Conservation (phyloP, 2,329 filamentous ascomycete species). For the Penicillium corylophilum region DNA sequence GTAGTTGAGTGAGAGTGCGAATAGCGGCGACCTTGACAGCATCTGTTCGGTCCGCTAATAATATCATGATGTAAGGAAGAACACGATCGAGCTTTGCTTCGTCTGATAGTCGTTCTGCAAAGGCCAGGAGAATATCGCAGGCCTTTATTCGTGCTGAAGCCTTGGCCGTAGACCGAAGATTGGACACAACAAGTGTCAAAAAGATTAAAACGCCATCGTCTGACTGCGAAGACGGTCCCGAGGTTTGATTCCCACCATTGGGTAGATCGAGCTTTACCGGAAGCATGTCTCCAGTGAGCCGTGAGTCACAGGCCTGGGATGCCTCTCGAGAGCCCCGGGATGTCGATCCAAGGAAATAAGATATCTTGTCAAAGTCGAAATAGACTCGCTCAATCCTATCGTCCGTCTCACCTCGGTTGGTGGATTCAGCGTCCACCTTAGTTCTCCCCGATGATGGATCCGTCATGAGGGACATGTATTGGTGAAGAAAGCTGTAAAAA, state of each 20-base stretch:
- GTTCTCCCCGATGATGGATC: conserved; percentile 80
- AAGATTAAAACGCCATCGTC: conserved; percentile 95
- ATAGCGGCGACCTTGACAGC: conserved; percentile 83
- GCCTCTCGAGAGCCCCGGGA: conserved; percentile 47
- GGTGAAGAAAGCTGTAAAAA: conserved; percentile 95
- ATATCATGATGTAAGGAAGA: conserved; percentile 79
- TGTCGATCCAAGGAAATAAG: conserved; percentile 82
- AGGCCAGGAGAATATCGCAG: conserved; percentile 87
- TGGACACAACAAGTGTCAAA: conserved; percentile 82
- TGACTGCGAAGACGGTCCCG: conserved; percentile 59
- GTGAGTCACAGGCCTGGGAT: conserved; percentile 32
- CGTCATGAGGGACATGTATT: conserved; percentile 95
- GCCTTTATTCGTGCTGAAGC: conserved; percentile 83
- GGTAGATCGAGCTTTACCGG: conserved; percentile 84
- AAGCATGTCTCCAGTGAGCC: conserved; percentile 45
- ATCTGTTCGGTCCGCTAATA: conserved; percentile 79
- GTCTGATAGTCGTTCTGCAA: conserved; percentile 86
- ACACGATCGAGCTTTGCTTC: conserved; percentile 94
- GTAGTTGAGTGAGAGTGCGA: conserved; percentile 80
- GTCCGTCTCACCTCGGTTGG: conserved; percentile 82
- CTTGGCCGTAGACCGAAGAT: conserved; percentile 82
- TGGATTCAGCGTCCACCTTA: conserved; percentile 64
- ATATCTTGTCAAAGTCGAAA: conserved; percentile 96
- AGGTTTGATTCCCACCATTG: conserved; percentile 72
- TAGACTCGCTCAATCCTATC: conserved; percentile 92